These are phyloP conservation scores for Penicillium sp. DNA, from an alignment of 2,329 filamentous ascomycete species.

Conservation along the genomic window DNA sequence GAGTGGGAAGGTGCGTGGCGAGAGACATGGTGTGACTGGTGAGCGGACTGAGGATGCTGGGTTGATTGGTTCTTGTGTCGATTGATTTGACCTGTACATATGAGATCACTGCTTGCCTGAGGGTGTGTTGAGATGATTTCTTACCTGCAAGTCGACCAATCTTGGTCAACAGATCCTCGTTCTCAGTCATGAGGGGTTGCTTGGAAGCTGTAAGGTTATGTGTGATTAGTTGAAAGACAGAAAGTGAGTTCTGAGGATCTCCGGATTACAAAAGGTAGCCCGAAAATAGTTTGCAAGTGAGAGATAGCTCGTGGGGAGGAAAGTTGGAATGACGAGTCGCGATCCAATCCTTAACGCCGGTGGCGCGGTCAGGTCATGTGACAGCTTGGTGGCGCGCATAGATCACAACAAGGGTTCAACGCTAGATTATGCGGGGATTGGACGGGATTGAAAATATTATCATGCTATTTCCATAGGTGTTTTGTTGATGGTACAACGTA, in stretches of 20 bases:
- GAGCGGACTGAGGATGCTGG: slow-evolving; percentile 21
- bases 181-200: slow-evolving; percentile 51
- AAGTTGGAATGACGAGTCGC: slow-evolving; percentile 3
- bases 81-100: slow-evolving; percentile 69
- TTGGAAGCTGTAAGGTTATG: slow-evolving; percentile 10
- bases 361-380: slow-evolving; percentile 8
- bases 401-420: background rate
- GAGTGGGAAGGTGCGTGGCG: slow-evolving; percentile 32
- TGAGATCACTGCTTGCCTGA: slow-evolving; percentile 7
- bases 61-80: slow-evolving; percentile 65
- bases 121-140: slow-evolving; percentile 47
- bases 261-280: background rate
- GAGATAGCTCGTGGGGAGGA: background rate
- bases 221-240: background rate
- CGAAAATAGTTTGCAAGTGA: background rate
- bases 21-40: slow-evolving; percentile 29
- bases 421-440: background rate
- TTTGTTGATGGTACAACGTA: background rate
- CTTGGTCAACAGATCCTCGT: slow-evolving; percentile 56
- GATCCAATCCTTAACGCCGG: slow-evolving; percentile 2
- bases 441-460: background rate
- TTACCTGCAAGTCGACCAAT: slow-evolving; percentile 60
- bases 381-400: background rate
- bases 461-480: background rate
- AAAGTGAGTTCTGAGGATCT: background rate